Evolutionary conservation across 192 early-diverging fungal genomes (phyloP), one percentile per base, ranked within the genome.

Genomic region (Gonapodya sp.): DNA sequence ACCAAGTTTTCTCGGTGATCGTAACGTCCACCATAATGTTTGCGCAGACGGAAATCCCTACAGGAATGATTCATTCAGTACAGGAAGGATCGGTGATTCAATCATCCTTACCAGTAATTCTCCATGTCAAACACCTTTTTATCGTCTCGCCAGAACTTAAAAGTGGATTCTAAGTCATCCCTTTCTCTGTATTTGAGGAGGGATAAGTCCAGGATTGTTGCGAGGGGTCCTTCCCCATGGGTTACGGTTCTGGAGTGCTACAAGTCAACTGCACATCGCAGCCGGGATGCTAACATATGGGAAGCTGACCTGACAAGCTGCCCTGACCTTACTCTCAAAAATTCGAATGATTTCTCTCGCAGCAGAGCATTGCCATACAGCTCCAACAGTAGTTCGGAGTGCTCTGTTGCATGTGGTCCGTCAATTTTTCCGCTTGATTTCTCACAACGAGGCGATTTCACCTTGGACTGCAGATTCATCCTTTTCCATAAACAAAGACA

Each of bases 101-200:
- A 36, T 1, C 1, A 34, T 0, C 1, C 81, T 18, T 78, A 83
- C 85, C 86, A 86, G n/a, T 87, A 74, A 0, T 1, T 46, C 1
- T 75, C 79, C 24, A 81, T 81, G 34, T 90, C 85, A 74, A 85
- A 88, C 18, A 77, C 78, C 36, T 36, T 72, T 74, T 85, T 85
- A 35, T 84, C 80, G 31, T 90, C 80, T 24, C 85, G 81, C 84
- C 86, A 91, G 81, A 89, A 91, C 79, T 91, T 83, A 77, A 91
- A 86, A n/a, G 87, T 86, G 36, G 83, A 85, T 74, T 90, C 88
- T 2, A 91, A 31, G 73, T 91, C 90, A 79, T 91, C 90, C 36
- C 86, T 78, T 46, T 91, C 90, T 1, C 87, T 73, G 79, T 85
- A 91, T 77, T 84, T 88, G 18, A 89, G 82, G 1, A 35, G 64